A percentile compares a stretch with the other conserved stretches of the same genome.
These are phyloP conservation scores for Vachellia collinsii DNA, from an alignment of 306 rosid species.

Conservation along the genomic window DNA sequence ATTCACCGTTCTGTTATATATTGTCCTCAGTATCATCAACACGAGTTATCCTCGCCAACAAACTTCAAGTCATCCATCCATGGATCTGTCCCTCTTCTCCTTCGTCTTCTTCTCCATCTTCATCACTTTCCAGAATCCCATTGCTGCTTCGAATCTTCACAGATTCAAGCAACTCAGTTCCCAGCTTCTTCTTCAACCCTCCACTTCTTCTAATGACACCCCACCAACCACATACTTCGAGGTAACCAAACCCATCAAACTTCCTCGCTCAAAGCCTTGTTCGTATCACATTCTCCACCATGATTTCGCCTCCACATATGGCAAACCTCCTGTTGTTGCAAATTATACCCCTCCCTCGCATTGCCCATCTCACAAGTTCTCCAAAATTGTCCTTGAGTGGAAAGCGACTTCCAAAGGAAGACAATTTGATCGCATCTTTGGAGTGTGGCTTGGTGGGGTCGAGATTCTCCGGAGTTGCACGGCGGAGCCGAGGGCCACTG, in stretches of 20 bases:
- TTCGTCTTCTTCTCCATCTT: conserved; percentile 24
- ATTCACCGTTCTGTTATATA: not conserved
- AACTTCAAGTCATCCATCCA: not conserved
- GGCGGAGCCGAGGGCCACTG: conserved; percentile 77
- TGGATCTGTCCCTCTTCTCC: conserved; percentile 27
- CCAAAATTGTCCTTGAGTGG: conserved; percentile 63
- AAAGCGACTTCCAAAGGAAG: conserved; percentile 55
- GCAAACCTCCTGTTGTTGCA: conserved; percentile 53
- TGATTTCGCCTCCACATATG: conserved; percentile 58
- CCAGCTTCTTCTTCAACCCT: conserved; percentile 27
- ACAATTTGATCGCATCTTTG: conserved; percentile 69
- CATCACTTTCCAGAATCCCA: conserved; percentile 42
- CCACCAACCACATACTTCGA: conserved; percentile 66
- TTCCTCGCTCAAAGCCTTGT: conserved; percentile 69
- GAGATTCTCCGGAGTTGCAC: conserved; percentile 92
- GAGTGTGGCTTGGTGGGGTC: conserved; percentile 78
- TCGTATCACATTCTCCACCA: conserved; percentile 65
- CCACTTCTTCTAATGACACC: conserved; percentile 32
- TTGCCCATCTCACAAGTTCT: conserved; percentile 47
- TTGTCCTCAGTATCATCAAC: not conserved
- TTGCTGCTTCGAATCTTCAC: conserved; percentile 57
- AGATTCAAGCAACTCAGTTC: conserved; percentile 48
- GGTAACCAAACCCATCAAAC: conserved; percentile 70
- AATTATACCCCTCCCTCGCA: conserved; percentile 54
- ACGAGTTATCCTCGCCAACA: not conserved